Conservation (phyloP, 129 eudicot genomes). For the Flaveria trinervia region DNA sequence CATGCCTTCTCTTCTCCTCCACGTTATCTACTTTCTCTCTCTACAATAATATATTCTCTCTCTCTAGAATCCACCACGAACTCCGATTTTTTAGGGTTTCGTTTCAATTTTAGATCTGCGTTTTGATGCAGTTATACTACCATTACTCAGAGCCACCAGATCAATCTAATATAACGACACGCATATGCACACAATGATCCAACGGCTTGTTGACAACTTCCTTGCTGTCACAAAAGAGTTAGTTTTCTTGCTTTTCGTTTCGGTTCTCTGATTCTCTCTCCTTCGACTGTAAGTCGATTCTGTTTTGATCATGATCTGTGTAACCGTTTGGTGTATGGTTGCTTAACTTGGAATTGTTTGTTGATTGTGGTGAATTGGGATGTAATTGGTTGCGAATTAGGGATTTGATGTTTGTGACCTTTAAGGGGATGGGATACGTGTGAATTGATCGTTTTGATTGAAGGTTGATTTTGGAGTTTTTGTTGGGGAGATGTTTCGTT, state of each 20-base stretch:
- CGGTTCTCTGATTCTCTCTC: neutral
- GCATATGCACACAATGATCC: constrained; percentile 43
- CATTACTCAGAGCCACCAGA: constrained; percentile 29
- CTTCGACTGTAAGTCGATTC: neutral
- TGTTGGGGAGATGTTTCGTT: too few relatives aligned
- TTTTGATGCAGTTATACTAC: constrained; percentile 29
- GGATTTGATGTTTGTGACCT: neutral
- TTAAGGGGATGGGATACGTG: neutral
- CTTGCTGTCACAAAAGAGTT: constrained; percentile 86
- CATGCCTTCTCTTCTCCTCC: constrained; percentile 24
- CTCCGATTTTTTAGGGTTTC: constrained; percentile 24
- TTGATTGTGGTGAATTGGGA: constrained; percentile 16
- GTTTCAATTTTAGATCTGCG: constrained; percentile 37
- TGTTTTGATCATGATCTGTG: neutral
- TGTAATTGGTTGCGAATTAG: constrained; percentile 1
- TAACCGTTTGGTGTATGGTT: constrained; percentile 16
- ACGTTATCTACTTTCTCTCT: constrained; percentile 30
- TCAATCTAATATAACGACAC: constrained; percentile 11
- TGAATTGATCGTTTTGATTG: constrained; percentile 12
- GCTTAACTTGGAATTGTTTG: constrained; percentile 13
- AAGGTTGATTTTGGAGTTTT: constrained; percentile 8
- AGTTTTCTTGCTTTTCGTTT: constrained; percentile 23
- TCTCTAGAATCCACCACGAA: constrained; percentile 23
- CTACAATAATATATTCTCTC: constrained; percentile 27
- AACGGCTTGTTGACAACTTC: constrained; percentile 72